Evolutionary conservation across 2,329 filamentous ascomycete genomes (phyloP).

Genomic region (Penicillium sp.): DNA sequence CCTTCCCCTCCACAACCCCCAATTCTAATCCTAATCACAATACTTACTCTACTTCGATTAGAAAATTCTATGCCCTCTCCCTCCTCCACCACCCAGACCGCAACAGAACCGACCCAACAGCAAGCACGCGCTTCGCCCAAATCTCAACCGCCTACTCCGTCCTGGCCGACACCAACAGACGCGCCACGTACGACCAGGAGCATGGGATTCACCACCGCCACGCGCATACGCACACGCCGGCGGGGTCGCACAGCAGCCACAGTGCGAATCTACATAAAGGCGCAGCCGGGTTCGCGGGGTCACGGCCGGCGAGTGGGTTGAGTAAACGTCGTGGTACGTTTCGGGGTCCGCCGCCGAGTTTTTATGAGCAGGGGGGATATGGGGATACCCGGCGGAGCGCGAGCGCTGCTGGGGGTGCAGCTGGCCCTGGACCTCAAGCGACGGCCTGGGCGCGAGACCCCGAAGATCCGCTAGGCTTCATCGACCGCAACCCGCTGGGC

Average conservation of each 20-base stretch:
- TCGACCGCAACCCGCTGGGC: slow-evolving; percentile 57
- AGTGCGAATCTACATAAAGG: slow-evolving; percentile 40
- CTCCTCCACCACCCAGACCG: slow-evolving; percentile 91
- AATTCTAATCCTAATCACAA: neutral
- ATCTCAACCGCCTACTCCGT: slow-evolving; percentile 82
- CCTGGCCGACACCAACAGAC: slow-evolving; percentile 72
- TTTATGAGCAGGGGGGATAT: slow-evolving; percentile 82
- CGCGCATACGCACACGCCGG: slow-evolving; percentile 31
- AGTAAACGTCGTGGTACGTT: slow-evolving; percentile 75
- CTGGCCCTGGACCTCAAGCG: no score
- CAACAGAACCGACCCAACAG: slow-evolving; percentile 73
- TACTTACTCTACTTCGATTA: slow-evolving; percentile 19
- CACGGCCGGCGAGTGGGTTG: slow-evolving; percentile 77
- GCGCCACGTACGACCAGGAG: slow-evolving; percentile 75
- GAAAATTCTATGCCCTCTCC: slow-evolving; percentile 83
- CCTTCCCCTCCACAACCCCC: neutral
- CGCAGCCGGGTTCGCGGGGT: slow-evolving; percentile 47
- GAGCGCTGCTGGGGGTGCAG: no score
- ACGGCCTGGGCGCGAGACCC: slow-evolving; percentile 11
- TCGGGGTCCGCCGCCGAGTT: slow-evolving; percentile 83
- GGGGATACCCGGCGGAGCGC: slow-evolving; percentile 51
- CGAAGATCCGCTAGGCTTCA: slow-evolving; percentile 42
- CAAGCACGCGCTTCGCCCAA: slow-evolving; percentile 74
- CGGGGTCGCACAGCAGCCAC: slow-evolving; percentile 57
- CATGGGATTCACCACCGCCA: slow-evolving; percentile 41